Evolutionary conservation across 163 green algal genomes (phyloP), one percentile per base, ranked within the genome.

Genomic region (Picocystis sp.): DNA sequence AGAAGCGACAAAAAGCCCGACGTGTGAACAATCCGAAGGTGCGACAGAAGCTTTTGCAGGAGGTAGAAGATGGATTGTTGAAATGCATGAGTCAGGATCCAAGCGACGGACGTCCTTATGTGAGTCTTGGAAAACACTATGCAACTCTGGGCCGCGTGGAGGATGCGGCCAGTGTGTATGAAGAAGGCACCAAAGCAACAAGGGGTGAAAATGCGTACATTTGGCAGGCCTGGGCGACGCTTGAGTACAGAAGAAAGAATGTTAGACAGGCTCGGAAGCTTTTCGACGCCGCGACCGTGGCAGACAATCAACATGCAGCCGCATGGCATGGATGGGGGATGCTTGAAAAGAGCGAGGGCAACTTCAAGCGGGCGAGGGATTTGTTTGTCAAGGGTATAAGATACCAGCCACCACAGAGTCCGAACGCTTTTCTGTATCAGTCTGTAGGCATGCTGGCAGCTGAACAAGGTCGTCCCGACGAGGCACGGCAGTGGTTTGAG

Each of bases 271-370:
- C 87, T 2, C 74, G 89, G 29, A 81, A 88, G 73, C 74, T 92
- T 47, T 95, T 83, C 64, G 82, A 95, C 59, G 87, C 89, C 0
- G 89, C 89, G 1, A 71, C 83, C 2, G 80, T 85, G 29, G 87
- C 89, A 42, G 75, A 92, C 62, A 55, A 65, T 15, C 65, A 56
- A 43, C 89, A 97, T 56, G 82, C 81, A 14, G 85, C 85, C 2
- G 82, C 87, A 0, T 98, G 83, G 78, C 89, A 98, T 68, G 87
- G 82, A 44, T 98, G 89, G 89, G 89, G 84, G 5, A 77, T 92
- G 65, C 74, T 98, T 56, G 89, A 98, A 71, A 86, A 87, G 73
- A 52, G 48, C 13, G 54, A 83, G 64, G 76, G 89, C 53, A 81
- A 89, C 63, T 78, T 81, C 55, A 42, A 67, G 23, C 64, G 67